Evolutionary conservation across 163 green algal genomes (phyloP).

Genomic region (Scenedesmus sp.): DNA sequence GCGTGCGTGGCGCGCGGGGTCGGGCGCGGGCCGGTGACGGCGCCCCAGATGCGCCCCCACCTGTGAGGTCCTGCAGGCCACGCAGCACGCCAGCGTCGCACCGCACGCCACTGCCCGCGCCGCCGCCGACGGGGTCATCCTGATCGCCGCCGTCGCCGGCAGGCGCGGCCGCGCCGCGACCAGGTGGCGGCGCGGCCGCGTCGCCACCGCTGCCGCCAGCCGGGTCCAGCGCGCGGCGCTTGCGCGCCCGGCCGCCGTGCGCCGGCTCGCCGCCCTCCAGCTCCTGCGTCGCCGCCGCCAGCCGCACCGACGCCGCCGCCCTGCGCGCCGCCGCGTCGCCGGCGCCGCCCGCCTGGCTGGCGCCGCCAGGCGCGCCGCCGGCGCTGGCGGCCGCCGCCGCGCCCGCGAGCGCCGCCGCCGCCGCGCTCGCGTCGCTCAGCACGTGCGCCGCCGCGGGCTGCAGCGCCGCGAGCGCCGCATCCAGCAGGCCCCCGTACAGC

Average conservation of each 20-base stretch:
- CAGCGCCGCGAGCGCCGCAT: no score
- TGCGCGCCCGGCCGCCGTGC: no score
- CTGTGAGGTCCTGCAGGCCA: not conserved
- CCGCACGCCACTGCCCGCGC: not conserved
- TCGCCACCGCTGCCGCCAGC: not conserved
- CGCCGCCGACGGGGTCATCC: not conserved
- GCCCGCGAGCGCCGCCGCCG: not conserved
- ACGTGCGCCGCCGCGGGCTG: not conserved
- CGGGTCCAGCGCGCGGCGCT: no score
- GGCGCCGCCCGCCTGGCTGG: not conserved
- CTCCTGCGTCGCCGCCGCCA: constrained; percentile 13
- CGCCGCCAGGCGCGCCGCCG: not conserved
- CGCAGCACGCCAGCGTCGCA: no score
- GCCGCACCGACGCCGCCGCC: not conserved
- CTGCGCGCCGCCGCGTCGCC: constrained; percentile 6
- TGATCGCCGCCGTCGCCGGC: no score
- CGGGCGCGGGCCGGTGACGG: no score
- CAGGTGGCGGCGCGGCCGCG: not conserved
- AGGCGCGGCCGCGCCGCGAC: no score
- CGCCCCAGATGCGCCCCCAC: not conserved
- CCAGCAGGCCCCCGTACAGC: no score
- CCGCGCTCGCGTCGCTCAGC: not conserved
- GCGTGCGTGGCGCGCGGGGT: not conserved
- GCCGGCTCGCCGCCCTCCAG: not conserved
- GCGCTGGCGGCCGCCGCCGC: not conserved